phyloP scores from a whole-genome alignment of 805 yeast genomes.

The Metschnikowia lochheadii region DNA sequence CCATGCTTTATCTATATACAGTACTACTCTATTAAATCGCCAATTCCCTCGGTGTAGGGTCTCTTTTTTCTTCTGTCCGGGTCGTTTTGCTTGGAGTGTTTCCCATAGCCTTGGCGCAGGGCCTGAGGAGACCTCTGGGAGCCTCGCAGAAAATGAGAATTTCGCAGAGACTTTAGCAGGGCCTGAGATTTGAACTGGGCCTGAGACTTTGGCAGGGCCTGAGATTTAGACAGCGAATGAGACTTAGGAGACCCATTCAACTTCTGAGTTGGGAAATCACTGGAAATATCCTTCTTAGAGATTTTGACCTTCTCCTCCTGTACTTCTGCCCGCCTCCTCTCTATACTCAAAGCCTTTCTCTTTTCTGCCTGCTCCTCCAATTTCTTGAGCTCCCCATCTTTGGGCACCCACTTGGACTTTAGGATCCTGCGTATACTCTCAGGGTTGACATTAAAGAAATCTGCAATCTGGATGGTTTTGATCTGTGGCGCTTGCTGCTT shows the following conservation, averaged over 20 bases:
- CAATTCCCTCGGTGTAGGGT: constrained; percentile 23
- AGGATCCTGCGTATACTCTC: constrained; percentile 79
- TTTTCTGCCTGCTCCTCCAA: constrained; percentile 49
- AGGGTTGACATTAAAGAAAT: constrained; percentile 67
- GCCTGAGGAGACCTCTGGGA: constrained; percentile 5
- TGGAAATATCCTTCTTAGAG: too few relatives aligned
- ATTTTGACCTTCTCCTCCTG: neutral
- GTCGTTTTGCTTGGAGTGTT: neutral
- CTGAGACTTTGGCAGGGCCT: too few relatives aligned
- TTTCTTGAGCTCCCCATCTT: constrained; percentile 45
- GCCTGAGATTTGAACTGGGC: too few relatives aligned
- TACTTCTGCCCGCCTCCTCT: constrained; percentile 10
- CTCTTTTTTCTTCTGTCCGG: constrained; percentile 3
- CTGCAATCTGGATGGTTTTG: constrained; percentile 55
- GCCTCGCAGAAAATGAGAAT: neutral
- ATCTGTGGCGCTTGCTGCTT: constrained; percentile 58
- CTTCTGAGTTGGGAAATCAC: too few relatives aligned
- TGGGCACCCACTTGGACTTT: constrained; percentile 73
- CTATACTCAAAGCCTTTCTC: constrained; percentile 16
- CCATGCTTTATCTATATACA: constrained; percentile 8
- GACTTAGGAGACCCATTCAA: too few relatives aligned
- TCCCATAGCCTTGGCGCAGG: constrained; percentile 7
- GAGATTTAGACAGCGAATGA: too few relatives aligned
- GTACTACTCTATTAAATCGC: constrained; percentile 24
- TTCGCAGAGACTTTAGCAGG: too few relatives aligned